phyloP scores from a whole-genome alignment of 2,329 filamentous ascomycete species.

The Colletotrichum higginsianum region DNA sequence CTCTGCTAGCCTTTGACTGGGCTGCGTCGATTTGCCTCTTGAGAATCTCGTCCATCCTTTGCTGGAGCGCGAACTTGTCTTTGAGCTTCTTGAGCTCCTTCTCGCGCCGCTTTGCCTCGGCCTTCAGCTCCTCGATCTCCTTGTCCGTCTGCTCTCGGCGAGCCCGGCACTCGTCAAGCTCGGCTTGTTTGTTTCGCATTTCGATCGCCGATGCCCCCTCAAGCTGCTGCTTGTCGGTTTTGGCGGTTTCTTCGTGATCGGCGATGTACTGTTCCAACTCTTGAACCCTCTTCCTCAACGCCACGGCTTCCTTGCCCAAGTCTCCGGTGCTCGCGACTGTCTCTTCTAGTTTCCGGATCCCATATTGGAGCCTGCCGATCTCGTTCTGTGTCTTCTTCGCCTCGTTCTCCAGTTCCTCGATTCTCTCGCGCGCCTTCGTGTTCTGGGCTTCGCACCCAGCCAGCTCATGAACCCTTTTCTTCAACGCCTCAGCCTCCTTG shows the following conservation, averaged over 20 bases:
- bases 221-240: no score
- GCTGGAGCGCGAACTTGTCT: background rate
- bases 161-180: background rate
- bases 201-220: background rate
- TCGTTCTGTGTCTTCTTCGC: background rate
- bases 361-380: background rate
- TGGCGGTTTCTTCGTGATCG: background rate
- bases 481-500: background rate
- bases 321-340: no score
- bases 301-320: background rate
- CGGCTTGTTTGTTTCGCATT: background rate
- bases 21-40: background rate
- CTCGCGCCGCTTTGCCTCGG: background rate
- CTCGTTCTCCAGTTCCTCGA: background rate
- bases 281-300: no score
- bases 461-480: background rate
- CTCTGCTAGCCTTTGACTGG: background rate
- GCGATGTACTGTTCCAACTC: background rate
- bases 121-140: background rate
- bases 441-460: background rate
- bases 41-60: background rate
- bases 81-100: conserved; percentile 6
- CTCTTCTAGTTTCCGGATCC: background rate
- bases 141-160: background rate
- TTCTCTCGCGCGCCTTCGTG: background rate